Evolutionary conservation across 2,329 filamentous ascomycete genomes (phyloP).

Genomic region (Trichophyton equinum): DNA sequence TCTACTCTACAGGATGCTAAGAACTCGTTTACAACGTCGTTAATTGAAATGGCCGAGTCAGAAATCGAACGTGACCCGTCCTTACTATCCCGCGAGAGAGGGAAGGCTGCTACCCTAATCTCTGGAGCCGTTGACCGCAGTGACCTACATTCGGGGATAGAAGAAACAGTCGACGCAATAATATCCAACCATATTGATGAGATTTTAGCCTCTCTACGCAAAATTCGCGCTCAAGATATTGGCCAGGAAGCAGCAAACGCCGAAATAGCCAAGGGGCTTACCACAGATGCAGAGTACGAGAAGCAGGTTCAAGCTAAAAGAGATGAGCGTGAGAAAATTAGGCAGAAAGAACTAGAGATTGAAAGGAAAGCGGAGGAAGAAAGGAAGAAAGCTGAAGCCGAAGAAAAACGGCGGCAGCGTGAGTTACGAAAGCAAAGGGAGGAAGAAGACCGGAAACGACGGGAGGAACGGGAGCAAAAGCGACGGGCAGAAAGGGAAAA

Average conservation of each 20-base stretch:
- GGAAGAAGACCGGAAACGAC: constrained; percentile 36
- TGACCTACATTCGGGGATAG: constrained; percentile 48
- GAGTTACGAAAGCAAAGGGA: constrained; percentile 34
- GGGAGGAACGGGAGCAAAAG: constrained; percentile 39
- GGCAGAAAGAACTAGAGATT: constrained; percentile 37
- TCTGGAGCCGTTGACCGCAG: constrained; percentile 52
- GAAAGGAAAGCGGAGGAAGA: constrained; percentile 42
- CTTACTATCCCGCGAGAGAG: constrained; percentile 47
- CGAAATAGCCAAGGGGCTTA: constrained; percentile 44
- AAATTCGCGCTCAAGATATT: constrained; percentile 45
- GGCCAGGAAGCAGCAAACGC: constrained; percentile 44
- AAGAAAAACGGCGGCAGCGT: constrained; percentile 32
- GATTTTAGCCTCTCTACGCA: constrained; percentile 43
- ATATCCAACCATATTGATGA: constrained; percentile 42
- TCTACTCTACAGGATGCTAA: constrained; percentile 37
- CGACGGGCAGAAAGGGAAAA: constrained; percentile 39
- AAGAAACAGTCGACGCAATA: constrained; percentile 42
- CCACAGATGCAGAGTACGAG: constrained; percentile 49
- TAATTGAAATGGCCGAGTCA: constrained; percentile 44
- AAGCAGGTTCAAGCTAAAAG: constrained; percentile 41
- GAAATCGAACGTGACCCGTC: constrained; percentile 52
- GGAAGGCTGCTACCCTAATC: constrained; percentile 50
- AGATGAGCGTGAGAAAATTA: constrained; percentile 38
- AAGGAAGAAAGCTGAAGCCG: constrained; percentile 30
- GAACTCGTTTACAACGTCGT: constrained; percentile 37